Evolutionary conservation across 441 rosid genomes (phyloP), one percentile per base, ranked within the genome.

Genomic region (Erysimum cheiri): DNA sequence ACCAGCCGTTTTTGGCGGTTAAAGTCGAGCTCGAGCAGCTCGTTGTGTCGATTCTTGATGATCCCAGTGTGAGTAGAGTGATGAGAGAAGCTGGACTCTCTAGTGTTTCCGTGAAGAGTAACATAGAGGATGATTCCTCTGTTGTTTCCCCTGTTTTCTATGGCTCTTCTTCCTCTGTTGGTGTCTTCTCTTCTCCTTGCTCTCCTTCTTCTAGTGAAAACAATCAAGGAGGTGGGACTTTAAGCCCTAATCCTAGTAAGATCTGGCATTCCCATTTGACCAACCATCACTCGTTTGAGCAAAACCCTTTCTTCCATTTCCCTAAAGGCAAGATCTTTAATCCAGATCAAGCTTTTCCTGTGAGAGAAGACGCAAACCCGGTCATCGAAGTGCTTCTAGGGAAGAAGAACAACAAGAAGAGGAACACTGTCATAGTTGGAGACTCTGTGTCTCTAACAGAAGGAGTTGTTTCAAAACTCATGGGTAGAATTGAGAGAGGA

Each of bases 31-130:
- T 90, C 1, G 93, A 90, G 63, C 98, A 93, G 78, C 91, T 92
- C 4, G 79, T 90, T 17, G 70, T 92, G 3, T 92, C 98, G n/a
- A 88, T 92, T 65, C 80, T 93, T 5, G 98, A 93, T 73, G 98
- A 93, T 74, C 98, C 98, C 39, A 88, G 97, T 72, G 97, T 93
- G 29, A 88, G 97, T 49, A 80, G 96, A 82, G 93, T 90, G 60
- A 88, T 90, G 96, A 86, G 93, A 78, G 93, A 90, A 79, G 96
- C 96, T 69, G 96, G 96, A 2, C 81, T 90, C 78, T 90, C 96
- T 22, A 88, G 93, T 67, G 83, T 87, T 54, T 76, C 84, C 0
- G 87, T 90, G 6, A 88, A 90, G 79, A 87, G 75, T 64, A 85
- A 81, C 79, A 72, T 88, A 43, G 96, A 90, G 69, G 93, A 88